Evolutionary conservation across 2,329 filamentous ascomycete genomes (phyloP), one percentile per base, ranked within the genome.

Genomic region (Ceratocystis alfenasii): DNA sequence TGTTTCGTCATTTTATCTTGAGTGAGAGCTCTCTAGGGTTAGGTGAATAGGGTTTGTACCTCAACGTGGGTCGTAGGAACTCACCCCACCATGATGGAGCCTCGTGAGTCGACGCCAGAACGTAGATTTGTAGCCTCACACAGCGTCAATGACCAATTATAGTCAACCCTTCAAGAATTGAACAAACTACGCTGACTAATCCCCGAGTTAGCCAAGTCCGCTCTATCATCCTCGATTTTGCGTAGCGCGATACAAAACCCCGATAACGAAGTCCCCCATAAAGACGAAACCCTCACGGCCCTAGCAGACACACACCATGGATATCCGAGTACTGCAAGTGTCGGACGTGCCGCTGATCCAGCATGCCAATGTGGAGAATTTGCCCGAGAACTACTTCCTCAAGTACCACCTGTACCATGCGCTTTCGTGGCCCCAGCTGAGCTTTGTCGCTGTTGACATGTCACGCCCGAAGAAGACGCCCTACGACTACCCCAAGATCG

Each of bases 371-470:
- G 92, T 99, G 75, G 95, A 95, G 76, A 99, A 99, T 80, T 83
- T 99, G 65, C 94, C 94, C 70, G 94, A 99, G 78, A 99, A 99
- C 82, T 99, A 99, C 84, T 97, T 97, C 76, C 89, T 96, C 78
- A 99, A 99, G 83, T 99, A 99, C 83, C 99, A 99, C 80, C 86
- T 99, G 73, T 99, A 99, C 83, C 94, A 99, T 78, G 92, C 93
- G 17, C 86, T 97, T 70, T 95, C 91, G 72, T 99, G 94, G 94
- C 94, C 94, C 59, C 93, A 97, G 78, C 85, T 99, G 70, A 93
- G 88, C 77, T 97, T 92, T 77, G 93, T 99, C 66, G 94, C 94
- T 71, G 91, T 99, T 72, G 93, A 97, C 76, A 87, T 92, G 67
- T 89, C 88, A 22, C 85, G 90, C 45, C 89, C 90, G 44, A 83